Evolutionary conservation across 2,329 filamentous ascomycete genomes (phyloP).

Genomic region (Endocalyx cinctus): DNA sequence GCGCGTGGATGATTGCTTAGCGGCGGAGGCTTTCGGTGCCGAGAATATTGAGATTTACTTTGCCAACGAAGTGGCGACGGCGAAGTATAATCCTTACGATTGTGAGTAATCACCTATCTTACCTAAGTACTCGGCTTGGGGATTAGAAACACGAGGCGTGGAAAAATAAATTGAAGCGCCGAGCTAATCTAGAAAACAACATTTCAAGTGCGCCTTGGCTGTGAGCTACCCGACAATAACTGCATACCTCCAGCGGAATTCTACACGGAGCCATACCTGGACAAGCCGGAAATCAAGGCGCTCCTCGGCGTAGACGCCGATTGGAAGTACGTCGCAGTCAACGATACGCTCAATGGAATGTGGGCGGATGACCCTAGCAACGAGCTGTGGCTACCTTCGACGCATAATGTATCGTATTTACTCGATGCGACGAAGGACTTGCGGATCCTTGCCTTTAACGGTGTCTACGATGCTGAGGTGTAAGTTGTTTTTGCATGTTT

Average conservation of each 20-base stretch:
- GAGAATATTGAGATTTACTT: slow-evolving; percentile 5
- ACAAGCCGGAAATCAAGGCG: slow-evolving; percentile 2
- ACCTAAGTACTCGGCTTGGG: too few species aligned
- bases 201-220: not conserved
- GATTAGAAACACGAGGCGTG: too few species aligned
- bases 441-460: slow-evolving; percentile 7
- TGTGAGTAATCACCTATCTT: not conserved
- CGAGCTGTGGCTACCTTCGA: slow-evolving; percentile 6
- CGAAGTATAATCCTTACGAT: not conserved
- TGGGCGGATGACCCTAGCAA: slow-evolving; percentile 4
- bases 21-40: slow-evolving; percentile 1
- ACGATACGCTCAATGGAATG: slow-evolving; percentile 5
- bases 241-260: not conserved
- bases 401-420: slow-evolving; percentile 7
- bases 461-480: slow-evolving; percentile 8
- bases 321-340: slow-evolving; percentile 4
- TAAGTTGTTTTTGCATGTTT: too few species aligned
- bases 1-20: slow-evolving; percentile 1
- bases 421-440: slow-evolving; percentile 6
- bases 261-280: not conserved
- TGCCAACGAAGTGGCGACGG: slow-evolving; percentile 1
- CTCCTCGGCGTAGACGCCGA: slow-evolving; percentile 6
- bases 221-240: not conserved
- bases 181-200: not conserved
- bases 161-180: too few species aligned